Evolutionary conservation across 2,329 filamentous ascomycete genomes (phyloP), one percentile per base, ranked within the genome.

Genomic region (Talaromyces funiculosus): DNA sequence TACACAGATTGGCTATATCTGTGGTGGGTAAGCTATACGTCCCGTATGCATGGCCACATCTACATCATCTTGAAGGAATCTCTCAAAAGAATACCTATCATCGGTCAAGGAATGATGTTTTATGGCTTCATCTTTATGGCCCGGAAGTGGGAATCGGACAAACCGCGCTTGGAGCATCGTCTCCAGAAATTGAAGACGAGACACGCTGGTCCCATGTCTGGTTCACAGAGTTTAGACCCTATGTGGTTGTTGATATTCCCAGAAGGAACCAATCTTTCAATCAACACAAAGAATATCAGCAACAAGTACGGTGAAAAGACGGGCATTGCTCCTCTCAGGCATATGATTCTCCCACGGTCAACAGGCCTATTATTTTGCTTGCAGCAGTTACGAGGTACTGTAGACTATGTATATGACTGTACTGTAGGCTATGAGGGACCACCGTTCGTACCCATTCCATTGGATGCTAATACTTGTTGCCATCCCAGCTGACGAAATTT

Each of bases 381-480:
- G 51, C 80, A 86, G 60, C 81, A 87, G 64, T 67, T 87, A 54
- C 77, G 75, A 43, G 77, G 81, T 8, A 84, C 83, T 0, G 82
- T 85, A n/a, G 82, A 86, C 26, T 87, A 82, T 78, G 75, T 87
- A 1, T 87, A 87, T 66, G 85, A 87, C 66, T 97, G 92, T 74
- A 97, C 94, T 0, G 88, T 99, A 60, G 92, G 91, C 4, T 99
- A 99, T 71, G 93, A 97, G 75, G 93, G 94, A 14, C 85, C 96
- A 45, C 90, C 90, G 88, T 93, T 83, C 81, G 90, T 88, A 56
- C 24, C 9, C 20, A 4, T 10, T 12, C 8, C 57, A 29, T 61
- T 29, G 9, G 16, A 35, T 10, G 26, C 56, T 14, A 57, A 38
- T 53, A 42, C 22, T n/a, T 42, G 14, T 4, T 57, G 31, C 10